Percentiles rank a stretch among this genome's conserved stretches.
Conservation (phyloP, 2,329 filamentous ascomycete genomes). For the Ceratocystis papillata region DNA sequence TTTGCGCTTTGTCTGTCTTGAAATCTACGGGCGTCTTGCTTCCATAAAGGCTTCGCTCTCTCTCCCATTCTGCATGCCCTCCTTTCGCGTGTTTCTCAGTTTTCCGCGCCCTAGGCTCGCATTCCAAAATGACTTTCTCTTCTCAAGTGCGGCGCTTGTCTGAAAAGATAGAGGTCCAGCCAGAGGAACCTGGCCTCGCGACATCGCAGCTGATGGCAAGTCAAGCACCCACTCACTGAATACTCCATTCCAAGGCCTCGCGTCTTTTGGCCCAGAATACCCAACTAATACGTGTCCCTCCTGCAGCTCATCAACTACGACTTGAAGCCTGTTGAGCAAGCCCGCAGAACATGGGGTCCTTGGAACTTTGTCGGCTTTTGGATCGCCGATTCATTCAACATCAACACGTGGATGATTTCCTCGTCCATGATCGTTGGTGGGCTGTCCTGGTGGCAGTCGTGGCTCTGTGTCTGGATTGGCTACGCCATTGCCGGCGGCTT, state of each 20-base stretch:
- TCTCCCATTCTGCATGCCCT: neutral
- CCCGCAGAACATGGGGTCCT: constrained; percentile 68
- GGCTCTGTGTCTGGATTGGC: constrained; percentile 79
- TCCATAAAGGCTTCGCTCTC: neutral
- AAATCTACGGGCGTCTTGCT: neutral
- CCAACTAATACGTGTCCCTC: constrained; percentile 13
- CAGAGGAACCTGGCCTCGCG: constrained; percentile 61
- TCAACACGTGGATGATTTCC: constrained; percentile 92
- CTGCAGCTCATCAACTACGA: constrained; percentile 66
- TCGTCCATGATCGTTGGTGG: constrained; percentile 68
- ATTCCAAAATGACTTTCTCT: constrained; percentile 9
- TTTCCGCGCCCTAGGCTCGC: neutral
- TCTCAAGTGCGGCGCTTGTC: constrained; percentile 30
- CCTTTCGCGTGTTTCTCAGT: neutral
- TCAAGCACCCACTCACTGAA: neutral
- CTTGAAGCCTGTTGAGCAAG: constrained; percentile 68
- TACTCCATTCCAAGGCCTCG: neutral
- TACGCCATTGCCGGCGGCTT: constrained; percentile 69
- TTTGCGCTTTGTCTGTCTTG: neutral
- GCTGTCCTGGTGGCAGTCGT: constrained; percentile 84
- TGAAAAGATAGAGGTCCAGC: constrained; percentile 58
- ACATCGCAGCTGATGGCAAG: constrained; percentile 66
- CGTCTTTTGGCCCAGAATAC: neutral
- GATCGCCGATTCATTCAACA: constrained; percentile 77
- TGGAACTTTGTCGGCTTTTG: constrained; percentile 87